A percentile compares a stretch with the other conserved stretches of the same genome.
phyloP scores from a whole-genome alignment of 202 grass and related monocot genomes.

The Hordeum pubiflorum region DNA sequence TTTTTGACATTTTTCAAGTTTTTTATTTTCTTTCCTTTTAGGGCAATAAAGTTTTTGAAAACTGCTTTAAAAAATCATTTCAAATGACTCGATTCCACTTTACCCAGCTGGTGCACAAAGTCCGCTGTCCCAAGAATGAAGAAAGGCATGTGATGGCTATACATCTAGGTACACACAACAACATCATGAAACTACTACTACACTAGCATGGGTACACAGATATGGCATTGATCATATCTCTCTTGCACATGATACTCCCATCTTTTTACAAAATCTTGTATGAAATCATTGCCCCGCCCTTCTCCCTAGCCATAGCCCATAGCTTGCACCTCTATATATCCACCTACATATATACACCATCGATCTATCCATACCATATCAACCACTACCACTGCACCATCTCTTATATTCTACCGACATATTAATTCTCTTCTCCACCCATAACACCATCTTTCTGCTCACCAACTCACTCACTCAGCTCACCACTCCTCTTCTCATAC shows the following conservation, averaged over 20 bases:
- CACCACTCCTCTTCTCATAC: neutral
- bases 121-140: neutral
- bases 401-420: slow-evolving; percentile 33
- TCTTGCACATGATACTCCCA: slow-evolving; percentile 31
- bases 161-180: slow-evolving; percentile 17
- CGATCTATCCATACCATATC: slow-evolving; percentile 2
- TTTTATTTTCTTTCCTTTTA: too few relatives aligned
- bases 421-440: slow-evolving; percentile 30
- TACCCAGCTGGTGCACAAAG: neutral
- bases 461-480: neutral
- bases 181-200: slow-evolving; percentile 34
- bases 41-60: neutral
- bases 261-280: slow-evolving; percentile 44
- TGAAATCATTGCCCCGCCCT: slow-evolving; percentile 31
- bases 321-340: slow-evolving; percentile 20
- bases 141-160: slow-evolving; percentile 4
- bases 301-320: neutral
- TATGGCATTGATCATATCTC: slow-evolving; percentile 29
- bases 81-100: neutral
- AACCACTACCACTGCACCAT: slow-evolving; percentile 15
- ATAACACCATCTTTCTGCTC: slow-evolving; percentile 19
- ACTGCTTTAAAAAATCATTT: neutral
- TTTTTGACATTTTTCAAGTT: too few relatives aligned
- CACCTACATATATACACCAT: neutral
- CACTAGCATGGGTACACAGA: slow-evolving; percentile 34